Evolutionary conservation across 1,284 basidiomycete genomes (phyloP), one percentile per base, ranked within the genome.

Genomic region (Sutorius eximius): DNA sequence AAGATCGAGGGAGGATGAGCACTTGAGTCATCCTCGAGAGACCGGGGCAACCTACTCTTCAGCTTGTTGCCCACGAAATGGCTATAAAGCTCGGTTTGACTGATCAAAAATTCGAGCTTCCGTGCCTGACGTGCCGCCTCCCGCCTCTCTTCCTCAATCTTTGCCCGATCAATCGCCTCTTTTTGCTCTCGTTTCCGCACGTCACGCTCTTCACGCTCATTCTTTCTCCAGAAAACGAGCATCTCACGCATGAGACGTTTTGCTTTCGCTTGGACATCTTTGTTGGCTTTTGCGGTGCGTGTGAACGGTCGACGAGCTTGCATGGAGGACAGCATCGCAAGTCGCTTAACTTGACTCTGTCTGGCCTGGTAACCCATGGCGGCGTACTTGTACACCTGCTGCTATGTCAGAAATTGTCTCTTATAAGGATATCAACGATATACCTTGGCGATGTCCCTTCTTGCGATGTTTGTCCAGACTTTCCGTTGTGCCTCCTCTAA

Each of bases 41-140:
- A 51, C 38, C 24, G 51, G 22, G 49, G 45, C 18, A 33, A 77
- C 87, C 66, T 70, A 93, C 91, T 98, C 77, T 97, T 98, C 65
- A 99, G 83, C 77, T 99, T 99, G 75, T 89, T 98, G 38, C 97
- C 96, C 56, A 99, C 94, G 79, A 99, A 99, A 78, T 99, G 97
- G 63, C 93, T 97, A 76, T 99, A 99, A 12, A 99, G 83, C 73
- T 99, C 97, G 12, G 97, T 99, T 75, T 99, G 97, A 57, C 94
- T 98, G 74, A 99, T 96, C 72, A 99, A 79, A 79, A 99, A 99
- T 76, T 99, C 98, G 54, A 99, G 85, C 75, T 99, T 99, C 62
- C 97, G 85, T 4, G 95, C 92, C 74, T 98, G 95, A 49, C 97
- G 82, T 56, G 96, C 92, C 29, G 93, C 90, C 75, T 99, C 97